Percentiles rank a stretch among this genome's conserved stretches.
Evolutionary conservation across 164 flowering plant species (phyloP).

Genomic region (Santalum album): DNA sequence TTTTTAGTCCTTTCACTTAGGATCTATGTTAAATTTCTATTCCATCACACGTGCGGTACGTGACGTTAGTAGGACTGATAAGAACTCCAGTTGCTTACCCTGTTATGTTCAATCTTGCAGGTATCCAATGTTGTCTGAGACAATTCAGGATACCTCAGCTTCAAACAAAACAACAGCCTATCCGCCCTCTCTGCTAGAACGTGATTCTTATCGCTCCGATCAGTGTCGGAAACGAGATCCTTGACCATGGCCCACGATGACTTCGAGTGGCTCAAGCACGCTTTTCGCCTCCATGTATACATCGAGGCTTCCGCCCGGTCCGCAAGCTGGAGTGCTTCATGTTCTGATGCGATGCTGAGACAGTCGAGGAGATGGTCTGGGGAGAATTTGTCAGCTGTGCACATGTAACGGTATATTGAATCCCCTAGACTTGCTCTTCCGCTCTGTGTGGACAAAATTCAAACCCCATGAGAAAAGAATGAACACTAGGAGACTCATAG

Average conservation of each 20-base stretch:
- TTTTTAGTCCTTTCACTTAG: neutral
- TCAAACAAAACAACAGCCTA: conserved; percentile 58
- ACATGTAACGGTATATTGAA: conserved; percentile 56
- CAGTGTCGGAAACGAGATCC: conserved; percentile 67
- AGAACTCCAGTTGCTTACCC: conserved; percentile 39
- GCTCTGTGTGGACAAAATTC: conserved; percentile 38
- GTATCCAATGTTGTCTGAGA: conserved; percentile 88
- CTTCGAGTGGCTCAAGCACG: conserved; percentile 51
- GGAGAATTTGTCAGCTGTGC: conserved; percentile 45
- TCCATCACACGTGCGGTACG: too few species aligned
- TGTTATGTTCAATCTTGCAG: conserved; percentile 80
- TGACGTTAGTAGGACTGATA: too few species aligned
- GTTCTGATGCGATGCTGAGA: conserved; percentile 69
- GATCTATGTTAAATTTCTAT: too few species aligned
- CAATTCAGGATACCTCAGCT: conserved; percentile 79
- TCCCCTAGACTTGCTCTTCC: conserved; percentile 85
- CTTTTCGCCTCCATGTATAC: conserved; percentile 91
- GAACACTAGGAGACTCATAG: too few species aligned
- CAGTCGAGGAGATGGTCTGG: conserved; percentile 66
- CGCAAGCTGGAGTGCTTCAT: conserved; percentile 88
- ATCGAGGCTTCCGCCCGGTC: conserved; percentile 84
- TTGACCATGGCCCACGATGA: conserved; percentile 81
- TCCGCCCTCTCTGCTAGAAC: conserved; percentile 75
- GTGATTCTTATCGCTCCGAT: conserved; percentile 53
- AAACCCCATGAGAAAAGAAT: too few species aligned